Percentiles rank a stretch among this genome's conserved stretches.
phyloP scores from a whole-genome alignment of 1,284 basidiomycete genomes.

The Ceratobasidium papillatum region DNA sequence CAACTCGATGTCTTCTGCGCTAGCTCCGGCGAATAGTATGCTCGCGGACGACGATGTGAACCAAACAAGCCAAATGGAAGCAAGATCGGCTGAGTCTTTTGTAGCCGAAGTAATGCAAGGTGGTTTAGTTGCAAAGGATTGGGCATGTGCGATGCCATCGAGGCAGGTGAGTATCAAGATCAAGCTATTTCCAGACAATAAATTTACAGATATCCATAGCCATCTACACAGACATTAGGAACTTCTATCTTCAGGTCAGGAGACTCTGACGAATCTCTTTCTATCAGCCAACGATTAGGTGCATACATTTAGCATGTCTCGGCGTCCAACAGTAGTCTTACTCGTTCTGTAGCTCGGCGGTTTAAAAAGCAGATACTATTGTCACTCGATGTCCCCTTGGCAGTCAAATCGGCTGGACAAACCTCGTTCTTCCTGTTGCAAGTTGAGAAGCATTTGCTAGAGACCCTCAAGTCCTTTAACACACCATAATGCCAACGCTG shows the following conservation, averaged over 20 bases:
- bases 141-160: slow-evolving; percentile 85
- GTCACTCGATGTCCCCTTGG: slow-evolving; percentile 68
- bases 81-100: slow-evolving; percentile 53
- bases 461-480: slow-evolving; percentile 53
- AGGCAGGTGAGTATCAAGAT: slow-evolving; percentile 53
- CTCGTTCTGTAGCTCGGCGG: slow-evolving; percentile 60
- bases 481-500: not conserved
- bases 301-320: slow-evolving; percentile 48
- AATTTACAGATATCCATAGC: slow-evolving; percentile 46
- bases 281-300: slow-evolving; percentile 84
- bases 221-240: slow-evolving; percentile 60
- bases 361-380: slow-evolving; percentile 73
- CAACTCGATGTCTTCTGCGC: not conserved
- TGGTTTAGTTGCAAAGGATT: slow-evolving; percentile 74
- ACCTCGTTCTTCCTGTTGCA: slow-evolving; percentile 60
- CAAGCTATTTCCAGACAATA: not conserved
- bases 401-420: slow-evolving; percentile 57
- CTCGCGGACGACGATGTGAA: slow-evolving; percentile 38
- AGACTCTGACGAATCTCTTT: slow-evolving; percentile 68
- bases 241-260: slow-evolving; percentile 74
- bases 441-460: slow-evolving; percentile 66
- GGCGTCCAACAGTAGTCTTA: not conserved
- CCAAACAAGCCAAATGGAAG: slow-evolving; percentile 43
- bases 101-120: slow-evolving; percentile 59
- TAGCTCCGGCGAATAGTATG: not conserved